Evolutionary conservation across 495 filamentous ascomycete genomes (phyloP).

Genomic region (Aspergillus panamensis): DNA sequence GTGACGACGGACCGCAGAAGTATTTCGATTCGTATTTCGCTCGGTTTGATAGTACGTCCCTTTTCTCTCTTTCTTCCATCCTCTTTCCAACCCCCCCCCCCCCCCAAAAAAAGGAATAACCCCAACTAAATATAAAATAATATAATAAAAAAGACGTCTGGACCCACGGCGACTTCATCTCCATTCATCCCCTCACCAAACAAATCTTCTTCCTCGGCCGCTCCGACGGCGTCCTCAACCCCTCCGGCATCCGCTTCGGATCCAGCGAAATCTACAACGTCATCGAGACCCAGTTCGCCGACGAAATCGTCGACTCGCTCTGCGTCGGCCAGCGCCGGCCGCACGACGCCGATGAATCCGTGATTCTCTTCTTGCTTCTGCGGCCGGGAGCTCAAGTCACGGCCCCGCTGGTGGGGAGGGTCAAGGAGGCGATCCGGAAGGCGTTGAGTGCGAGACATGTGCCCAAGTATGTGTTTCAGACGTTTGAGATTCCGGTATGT

Average conservation of each 20-base stretch:
- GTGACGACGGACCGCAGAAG: conserved; percentile 49
- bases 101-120: not conserved
- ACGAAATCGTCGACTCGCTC: conserved; percentile 60
- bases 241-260: conserved; percentile 73
- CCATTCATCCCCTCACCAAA: conserved; percentile 62
- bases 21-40: conserved; percentile 72
- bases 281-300: conserved; percentile 61
- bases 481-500: conserved; percentile 74
- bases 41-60: conserved; percentile 44
- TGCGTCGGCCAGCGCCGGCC: conserved; percentile 72
- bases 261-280: conserved; percentile 75
- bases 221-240: conserved; percentile 75
- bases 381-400: conserved; percentile 53
- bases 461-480: conserved; percentile 75
- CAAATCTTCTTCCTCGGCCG: conserved; percentile 67
- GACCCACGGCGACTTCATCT: conserved; percentile 78
- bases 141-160: conserved; percentile 51
- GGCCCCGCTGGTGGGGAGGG: conserved; percentile 50
- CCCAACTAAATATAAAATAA: not conserved
- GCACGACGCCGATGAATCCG: conserved; percentile 65
- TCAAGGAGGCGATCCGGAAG: conserved; percentile 59
- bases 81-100: not conserved
- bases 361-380: conserved; percentile 75
- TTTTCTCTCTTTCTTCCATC: not conserved
- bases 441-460: conserved; percentile 71